Base-by-base conservation (phyloP, 78 protist genomes). In the Dictyostelium capitatum region DNA sequence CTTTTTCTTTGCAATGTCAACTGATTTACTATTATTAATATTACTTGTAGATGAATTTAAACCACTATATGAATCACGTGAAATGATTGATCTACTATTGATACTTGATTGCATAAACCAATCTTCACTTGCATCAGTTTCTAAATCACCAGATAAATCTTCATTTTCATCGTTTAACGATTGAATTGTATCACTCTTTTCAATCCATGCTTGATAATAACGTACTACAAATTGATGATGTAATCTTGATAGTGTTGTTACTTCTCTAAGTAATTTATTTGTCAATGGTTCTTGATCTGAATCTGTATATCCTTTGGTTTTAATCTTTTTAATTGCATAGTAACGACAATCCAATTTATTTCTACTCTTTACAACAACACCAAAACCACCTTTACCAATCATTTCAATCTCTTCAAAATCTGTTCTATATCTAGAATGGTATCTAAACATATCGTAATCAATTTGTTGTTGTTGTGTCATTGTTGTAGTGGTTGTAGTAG, bases 161-260 rank as follows among this genome's bases (percentile, higher is more conserved):
- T 85, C 92, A 30, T 73, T 43, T 7, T 46, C 83, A 0, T 37
- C 83, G 3, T 79, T 70, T 6, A 50, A 77, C 2, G 59, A 28
- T 30, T 41, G 64, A 62, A 25, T 12, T 1, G 30, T 62, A 51
- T 82, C 90, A 3, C 83, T 25, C 53, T 54, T 41, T 65, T 95
- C 97, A 14, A 95, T 72, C 97, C 97, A 95, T 3, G 97, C 97
- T 30, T 95, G 97, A 73, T 89, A 95, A 30, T 95, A 94, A 20
- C 97, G 67, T 10, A 95, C 97, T n/a, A 95, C 97, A 80, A 90
- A 87, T 65, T 95, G 93, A 57, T 95, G 97, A 90, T 95, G 92
- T 20, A 95, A 20, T 28, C 93, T 51, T 17, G 95, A 82, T 6
- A 95, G 84, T 4, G 97, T 95, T 28, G 94, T 90, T 30, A 95